These are phyloP conservation scores for Populus simonii DNA, from an alignment of 345 rosid species.

Conservation along the genomic window DNA sequence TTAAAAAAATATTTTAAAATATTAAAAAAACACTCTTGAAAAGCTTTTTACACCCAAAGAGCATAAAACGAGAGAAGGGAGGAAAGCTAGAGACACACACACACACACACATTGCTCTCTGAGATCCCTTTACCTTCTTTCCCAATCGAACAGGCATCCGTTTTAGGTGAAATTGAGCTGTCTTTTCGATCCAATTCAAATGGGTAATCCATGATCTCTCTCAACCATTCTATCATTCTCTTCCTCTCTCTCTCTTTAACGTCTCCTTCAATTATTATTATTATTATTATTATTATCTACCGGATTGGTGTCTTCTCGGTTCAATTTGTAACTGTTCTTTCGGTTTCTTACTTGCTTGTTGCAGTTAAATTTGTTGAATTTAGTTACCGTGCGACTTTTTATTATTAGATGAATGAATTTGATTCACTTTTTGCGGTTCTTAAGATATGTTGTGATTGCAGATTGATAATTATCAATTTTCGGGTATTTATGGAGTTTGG, in stretches of 20 bases:
- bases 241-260: not conserved
- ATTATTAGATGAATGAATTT: not conserved
- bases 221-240: conserved; percentile 12
- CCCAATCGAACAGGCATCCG: not conserved
- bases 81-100: not conserved
- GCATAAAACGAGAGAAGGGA: not conserved
- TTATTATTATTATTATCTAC: not conserved
- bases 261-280: not conserved
- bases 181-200: conserved; percentile 19
- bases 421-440: not conserved
- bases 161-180: conserved; percentile 8
- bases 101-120: not conserved
- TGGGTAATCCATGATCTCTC: conserved; percentile 25
- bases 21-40: too few relatives aligned
- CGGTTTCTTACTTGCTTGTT: not conserved
- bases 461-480: not conserved
- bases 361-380: not conserved
- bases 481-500: conserved; percentile 10
- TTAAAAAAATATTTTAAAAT: too few relatives aligned
- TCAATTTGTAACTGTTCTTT: not conserved
- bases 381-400: not conserved
- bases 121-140: conserved; percentile 13
- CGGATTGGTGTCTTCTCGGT: not conserved
- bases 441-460: not conserved
- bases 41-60: too few relatives aligned